Base-by-base conservation (phyloP, 306 rosid genomes). In the Citrullus amarus region DNA sequence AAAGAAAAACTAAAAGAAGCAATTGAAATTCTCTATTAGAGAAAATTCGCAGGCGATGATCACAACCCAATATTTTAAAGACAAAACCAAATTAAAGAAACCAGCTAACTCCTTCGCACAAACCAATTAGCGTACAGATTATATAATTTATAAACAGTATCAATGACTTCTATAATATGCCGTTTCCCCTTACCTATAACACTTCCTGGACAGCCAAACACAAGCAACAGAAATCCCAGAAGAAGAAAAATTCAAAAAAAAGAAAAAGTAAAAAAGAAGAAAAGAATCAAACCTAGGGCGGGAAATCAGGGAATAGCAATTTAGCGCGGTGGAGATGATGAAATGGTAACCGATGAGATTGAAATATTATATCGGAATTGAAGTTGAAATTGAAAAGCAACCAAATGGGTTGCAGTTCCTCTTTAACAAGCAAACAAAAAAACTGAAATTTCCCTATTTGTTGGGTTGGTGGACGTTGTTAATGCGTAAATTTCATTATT, bases 391-490 rank as follows among this genome's bases (percentile, higher is more conserved):
- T 69, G 38, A 44, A 69, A 44, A 43, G 56, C 55, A 22, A 20
- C 74, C 15, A 44, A 44, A 44, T 69, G 55, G 38, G 53, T 18
- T 69, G 58, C 18, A 71, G 2, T 71, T 12, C 9, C 17, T 22
- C n/a, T 13, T 12, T 44, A 70, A 70, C 5, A 70, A 43, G 54
- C 32, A 41, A 68, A 68, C 16, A 2, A 15, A 25, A 36, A 38
- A 36, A 25, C 8, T 14, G 11, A 22, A 70, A 44, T 22, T 46
- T 69, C n/a, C 15, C 4, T 0, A 16, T 73, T 46, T 50, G 78
- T 73, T 73, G 78, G 78, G 78, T 73, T 73, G 78, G 78, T 73
- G 78, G 46, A 16, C 61, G 61, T 73, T 28, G 62, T 73, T 28
- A 73, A 73, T 73, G 77, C 77, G 60, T 25, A 51, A 16, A 15